Evolutionary conservation across 1,139 yeast genomes (phyloP), one percentile per base, ranked within the genome.

Genomic region (Protomyces pachydermus): DNA sequence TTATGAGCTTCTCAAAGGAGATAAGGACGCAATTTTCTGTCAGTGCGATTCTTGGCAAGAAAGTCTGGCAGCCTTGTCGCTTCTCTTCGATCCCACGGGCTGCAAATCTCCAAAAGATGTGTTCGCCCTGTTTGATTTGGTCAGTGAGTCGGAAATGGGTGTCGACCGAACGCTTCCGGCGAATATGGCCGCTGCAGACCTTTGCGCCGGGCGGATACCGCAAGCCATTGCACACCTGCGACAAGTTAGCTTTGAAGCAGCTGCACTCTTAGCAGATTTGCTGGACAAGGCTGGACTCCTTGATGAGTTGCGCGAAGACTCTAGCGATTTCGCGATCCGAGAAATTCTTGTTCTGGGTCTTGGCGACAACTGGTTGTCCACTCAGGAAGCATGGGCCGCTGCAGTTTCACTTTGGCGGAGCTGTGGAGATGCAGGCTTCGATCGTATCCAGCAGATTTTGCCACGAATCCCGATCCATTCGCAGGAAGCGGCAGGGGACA

Each of bases 1-100:
- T 6, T 61, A 67, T 12, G 63, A 63, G 38, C 53, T 72, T 2
- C 65, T 77, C 3, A 67, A 84, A 2, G 93, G 91, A 1, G 79
- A 82, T 60, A 80, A 82, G 18, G 80, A 79, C 50, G 77, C 84
- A 0, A 84, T 86, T 20, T 72, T 82, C 2, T 75, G 76, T n/a
- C 76, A 75, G 65, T 78, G 87, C 50, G 77, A 78, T 8, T 75
- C 82, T 0, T 89, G 96, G 96, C 88, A 85, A 72, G 95, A 88
- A 71, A 78, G 85, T 25, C 79, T 83, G 52, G 78, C 83, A 52
- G 86, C 88, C 0, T 80, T 86, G 35, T 77, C 84, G 32, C 76
- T 85, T 55, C 88, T 79, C 70, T 87, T 85, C 71, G 83, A 88
- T 51, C 87, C 87, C 48, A 76, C 84, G 0, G 68, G 73, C 4